A percentile compares a stretch with the other conserved stretches of the same genome.
Evolutionary conservation across 805 yeast genomes (phyloP).

Genomic region (Lachancea sp.): DNA sequence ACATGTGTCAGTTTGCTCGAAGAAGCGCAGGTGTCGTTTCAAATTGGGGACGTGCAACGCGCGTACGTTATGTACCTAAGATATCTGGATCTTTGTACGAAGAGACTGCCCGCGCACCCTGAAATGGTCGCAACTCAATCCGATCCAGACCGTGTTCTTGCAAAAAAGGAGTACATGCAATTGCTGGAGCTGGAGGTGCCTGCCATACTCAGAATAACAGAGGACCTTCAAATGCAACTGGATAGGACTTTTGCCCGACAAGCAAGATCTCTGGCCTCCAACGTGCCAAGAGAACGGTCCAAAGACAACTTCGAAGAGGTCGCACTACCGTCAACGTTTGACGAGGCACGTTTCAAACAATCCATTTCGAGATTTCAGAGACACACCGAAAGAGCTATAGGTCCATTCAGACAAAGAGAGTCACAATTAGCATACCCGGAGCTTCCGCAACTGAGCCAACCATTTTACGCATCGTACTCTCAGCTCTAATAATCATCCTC

Average conservation of each 20-base stretch:
- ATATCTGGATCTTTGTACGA: conserved; percentile 44
- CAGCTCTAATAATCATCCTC: not conserved
- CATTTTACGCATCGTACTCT: conserved; percentile 5
- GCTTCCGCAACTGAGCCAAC: conserved; percentile 18
- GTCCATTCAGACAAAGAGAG: not conserved
- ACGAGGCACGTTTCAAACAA: conserved; percentile 25
- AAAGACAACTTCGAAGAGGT: conserved; percentile 3
- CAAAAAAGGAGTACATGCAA: conserved; percentile 23
- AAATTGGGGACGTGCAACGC: conserved; percentile 39
- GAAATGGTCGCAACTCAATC: conserved; percentile 9
- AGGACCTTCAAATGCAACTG: conserved; percentile 23
- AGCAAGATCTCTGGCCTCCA: conserved; percentile 24
- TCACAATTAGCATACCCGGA: conserved; percentile 22
- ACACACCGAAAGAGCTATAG: not conserved
- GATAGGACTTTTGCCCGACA: conserved; percentile 20
- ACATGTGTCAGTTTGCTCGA: conserved; percentile 42
- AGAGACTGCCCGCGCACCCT: conserved; percentile 28
- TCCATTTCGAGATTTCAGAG: conserved; percentile 14
- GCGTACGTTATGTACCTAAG: conserved; percentile 53
- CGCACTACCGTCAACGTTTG: conserved; percentile 22
- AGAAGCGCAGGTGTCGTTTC: conserved; percentile 36
- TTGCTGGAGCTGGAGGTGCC: conserved; percentile 31
- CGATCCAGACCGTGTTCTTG: conserved; percentile 9
- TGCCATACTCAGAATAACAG: conserved; percentile 26
- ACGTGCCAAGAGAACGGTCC: conserved; percentile 19